Evolutionary conservation across 306 rosid genomes (phyloP), one percentile per base, ranked within the genome.

Genomic region (Acmispon strigosus): DNA sequence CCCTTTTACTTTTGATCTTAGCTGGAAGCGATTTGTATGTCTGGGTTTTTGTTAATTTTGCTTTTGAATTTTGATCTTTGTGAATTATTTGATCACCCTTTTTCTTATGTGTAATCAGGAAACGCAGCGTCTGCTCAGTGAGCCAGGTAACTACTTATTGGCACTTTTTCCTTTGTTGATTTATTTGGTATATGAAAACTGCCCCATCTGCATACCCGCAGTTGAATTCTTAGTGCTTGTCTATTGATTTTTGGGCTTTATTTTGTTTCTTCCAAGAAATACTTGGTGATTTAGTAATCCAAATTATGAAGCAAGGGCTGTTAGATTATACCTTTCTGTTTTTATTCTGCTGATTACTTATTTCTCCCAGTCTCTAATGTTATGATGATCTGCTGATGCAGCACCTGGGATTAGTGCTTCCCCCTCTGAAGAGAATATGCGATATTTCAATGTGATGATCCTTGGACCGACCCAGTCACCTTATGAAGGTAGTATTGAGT

Each of bases 381-480:
- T 78, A 59, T 74, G 45, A 67, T 84, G 73, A 70, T 80, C 2
- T 81, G 71, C 22, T 76, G 57, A 68, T 78, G 74, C 88, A 93
- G 98, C 97, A 19, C 98, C 98, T 13, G 98, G 98, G 44, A 93
- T 93, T 69, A 93, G 98, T 70, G 98, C 98, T 1, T 93, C 97
- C 14, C 98, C 98, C 15, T 93, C 98, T 0, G 98, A 93, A 64
- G 98, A 93, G 59, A 93, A 93, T 75, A 93, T 93, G 98, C 82
- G 98, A 8, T 93, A 93, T 74, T 93, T 93, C 80, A 93, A 93
- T 78, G 98, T 90, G 81, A 93, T 90, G 97, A 93, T 93, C 71
- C 98, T 93, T 48, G 98, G 98, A 62, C 98, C 98, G 0, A 88
- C 98, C 4, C 98, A 93, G 83, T 93, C 98, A 11, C 98, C 98